These are phyloP conservation scores for Gaillardinia entomophila DNA, from an alignment of 805 yeast species.

Conservation along the genomic window DNA sequence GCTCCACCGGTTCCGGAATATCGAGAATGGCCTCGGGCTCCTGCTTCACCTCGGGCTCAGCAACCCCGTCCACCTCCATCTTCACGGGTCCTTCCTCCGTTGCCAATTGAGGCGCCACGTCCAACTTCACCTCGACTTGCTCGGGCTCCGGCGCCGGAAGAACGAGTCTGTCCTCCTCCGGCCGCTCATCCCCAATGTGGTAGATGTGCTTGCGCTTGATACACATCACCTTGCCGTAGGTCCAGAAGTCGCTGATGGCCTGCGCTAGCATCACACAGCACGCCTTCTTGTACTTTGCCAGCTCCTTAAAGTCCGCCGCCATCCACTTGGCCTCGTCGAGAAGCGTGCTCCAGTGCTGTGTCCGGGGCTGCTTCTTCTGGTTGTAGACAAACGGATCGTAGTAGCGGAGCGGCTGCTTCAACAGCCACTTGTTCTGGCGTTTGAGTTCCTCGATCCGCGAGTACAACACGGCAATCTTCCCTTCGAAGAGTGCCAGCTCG, in stretches of 20 bases:
- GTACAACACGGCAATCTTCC: slow-evolving; percentile 82
- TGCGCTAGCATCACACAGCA: slow-evolving; percentile 66
- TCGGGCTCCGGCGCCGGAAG: slow-evolving; percentile 1
- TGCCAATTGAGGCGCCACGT: too few relatives aligned
- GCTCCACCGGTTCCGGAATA: background rate
- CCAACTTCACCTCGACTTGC: too few relatives aligned
- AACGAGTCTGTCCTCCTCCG: background rate
- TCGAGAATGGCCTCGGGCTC: background rate
- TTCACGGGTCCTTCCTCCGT: background rate
- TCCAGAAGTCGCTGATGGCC: slow-evolving; percentile 75
- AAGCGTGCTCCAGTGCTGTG: slow-evolving; percentile 66
- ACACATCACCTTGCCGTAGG: slow-evolving; percentile 61
- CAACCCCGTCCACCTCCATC: background rate
- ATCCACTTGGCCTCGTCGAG: slow-evolving; percentile 81
- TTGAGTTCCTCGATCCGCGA: slow-evolving; percentile 90
- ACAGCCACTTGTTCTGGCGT: slow-evolving; percentile 82
- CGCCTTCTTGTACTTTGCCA: slow-evolving; percentile 61
- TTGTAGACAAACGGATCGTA: slow-evolving; percentile 54
- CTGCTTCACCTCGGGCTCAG: background rate
- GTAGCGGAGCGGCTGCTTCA: slow-evolving; percentile 73
- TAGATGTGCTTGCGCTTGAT: slow-evolving; percentile 45
- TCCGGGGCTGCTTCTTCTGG: slow-evolving; percentile 19
- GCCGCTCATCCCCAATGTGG: slow-evolving; percentile 1
- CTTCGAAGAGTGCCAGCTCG: slow-evolving; percentile 82
- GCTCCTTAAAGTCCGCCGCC: slow-evolving; percentile 71